A percentile compares a stretch with the other conserved stretches of the same genome.
phyloP scores from a whole-genome alignment of 352 stramenopile species.

The Salisapilia sapeloensis region DNA sequence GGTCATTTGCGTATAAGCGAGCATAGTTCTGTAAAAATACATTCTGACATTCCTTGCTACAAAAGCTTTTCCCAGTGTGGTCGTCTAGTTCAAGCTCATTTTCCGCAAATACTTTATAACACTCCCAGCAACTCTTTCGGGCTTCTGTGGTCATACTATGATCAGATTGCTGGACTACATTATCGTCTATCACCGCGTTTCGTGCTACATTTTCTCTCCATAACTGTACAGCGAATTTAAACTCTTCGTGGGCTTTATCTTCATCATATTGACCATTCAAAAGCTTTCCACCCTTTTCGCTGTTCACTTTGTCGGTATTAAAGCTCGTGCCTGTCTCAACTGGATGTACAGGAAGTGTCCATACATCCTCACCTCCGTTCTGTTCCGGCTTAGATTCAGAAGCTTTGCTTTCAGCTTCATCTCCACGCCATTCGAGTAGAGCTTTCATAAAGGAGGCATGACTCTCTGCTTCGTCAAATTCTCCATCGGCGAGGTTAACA shows the following conservation, averaged over 20 bases:
- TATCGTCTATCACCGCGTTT: constrained; percentile 1
- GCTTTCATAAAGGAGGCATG: constrained; percentile 70
- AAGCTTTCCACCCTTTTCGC: constrained; percentile 15
- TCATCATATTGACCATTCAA: constrained; percentile 48
- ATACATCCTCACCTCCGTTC: constrained; percentile 22
- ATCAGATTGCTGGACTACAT: constrained; percentile 21
- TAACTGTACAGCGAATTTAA: constrained; percentile 31
- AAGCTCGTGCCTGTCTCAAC: too few species aligned
- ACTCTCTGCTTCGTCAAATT: constrained; percentile 54
- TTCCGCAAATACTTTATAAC: constrained; percentile 31
- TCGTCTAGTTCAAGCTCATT: constrained; percentile 24
- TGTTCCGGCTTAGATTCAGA: constrained; percentile 1
- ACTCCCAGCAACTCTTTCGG: constrained; percentile 69
- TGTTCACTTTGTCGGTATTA: constrained; percentile 2
- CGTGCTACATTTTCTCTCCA: constrained; percentile 18
- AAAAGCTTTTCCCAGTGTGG: constrained; percentile 35
- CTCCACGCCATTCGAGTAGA: constrained; percentile 50
- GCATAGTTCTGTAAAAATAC: constrained; percentile 32
- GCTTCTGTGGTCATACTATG: constrained; percentile 17
- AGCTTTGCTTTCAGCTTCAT: constrained; percentile 8
- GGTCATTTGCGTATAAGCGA: constrained; percentile 34
- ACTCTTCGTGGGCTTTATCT: constrained; percentile 44
- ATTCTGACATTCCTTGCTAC: constrained; percentile 13
- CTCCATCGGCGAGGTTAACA: constrained; percentile 59
- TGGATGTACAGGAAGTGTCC: constrained; percentile 7